Evolutionary conservation across 164 flowering plant genomes (phyloP), one percentile per base, ranked within the genome.

Genomic region (Echeveria elegans): DNA sequence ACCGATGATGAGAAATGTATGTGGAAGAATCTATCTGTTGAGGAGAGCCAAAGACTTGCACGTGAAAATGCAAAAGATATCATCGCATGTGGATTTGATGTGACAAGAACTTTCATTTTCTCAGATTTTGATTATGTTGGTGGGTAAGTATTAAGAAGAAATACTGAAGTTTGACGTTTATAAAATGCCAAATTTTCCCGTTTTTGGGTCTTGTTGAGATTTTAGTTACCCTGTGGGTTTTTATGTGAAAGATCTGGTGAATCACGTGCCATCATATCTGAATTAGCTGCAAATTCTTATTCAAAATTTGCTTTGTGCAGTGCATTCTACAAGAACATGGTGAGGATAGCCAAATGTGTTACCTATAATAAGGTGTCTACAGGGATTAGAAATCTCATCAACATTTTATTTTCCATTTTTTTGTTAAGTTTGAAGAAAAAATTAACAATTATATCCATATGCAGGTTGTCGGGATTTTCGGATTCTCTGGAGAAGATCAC

Each of bases 21-120:
- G 85, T 94, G 97, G 97, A 94, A 94, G 78, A 82, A 86, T 75
- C 77, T 94, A 18, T 72, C 96, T 1, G 86, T 94, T 68, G 99
- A 94, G 77, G 99, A 91, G 75, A 82, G 90, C 78, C 77, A 82
- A 52, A 82, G 96, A 70, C 90, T 94, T 67, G 99, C 97, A 0
- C 88, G 93, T 34, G 97, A 94, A 69, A 94, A 94, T 83, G 97
- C 98, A 29, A 94, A 89, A 73, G 98, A 94, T 72, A 94, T 91
- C 29, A 94, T 94, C 77, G 98, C 97, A 28, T 94, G 98, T 82
- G 98, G 98, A n/a, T 91, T 94, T 77, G 98, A 94, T 69, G 66
- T 91, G 53, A 72, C 91, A 5, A 84, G 69, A 74, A 94, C 98
- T 19, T 94, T 94, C 80, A 91, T 94, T 61, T 91, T 91, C 83